Base-by-base conservation (phyloP, 495 filamentous ascomycete species). In the Astrocystis sublimbata region DNA sequence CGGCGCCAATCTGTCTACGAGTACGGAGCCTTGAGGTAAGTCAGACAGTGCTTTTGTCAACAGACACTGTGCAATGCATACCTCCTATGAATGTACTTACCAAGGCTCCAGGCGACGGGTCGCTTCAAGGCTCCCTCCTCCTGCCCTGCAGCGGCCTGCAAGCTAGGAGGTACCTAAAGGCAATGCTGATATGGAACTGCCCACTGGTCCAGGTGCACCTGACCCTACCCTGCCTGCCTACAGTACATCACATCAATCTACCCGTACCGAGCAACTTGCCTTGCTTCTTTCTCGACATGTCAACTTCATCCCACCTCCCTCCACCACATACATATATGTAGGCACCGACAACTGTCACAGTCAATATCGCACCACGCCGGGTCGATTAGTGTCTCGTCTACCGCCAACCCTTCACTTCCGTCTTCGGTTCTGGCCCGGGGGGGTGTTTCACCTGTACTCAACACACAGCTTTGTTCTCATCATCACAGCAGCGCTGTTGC, bases 131-230 rank as follows among this genome's bases (percentile, higher is more conserved):
- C 56, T 47, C 56, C 33, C 41, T 58, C 33, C 17, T 30, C 24
- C 9, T 38, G 31, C 35, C 28, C n/a, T n/a, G n/a, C n/a, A n/a
- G n/a, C n/a, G n/a, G 43, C 43, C 56, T 60, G 53, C 53, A 56
- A 12, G 45, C 9, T 38, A n/a, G n/a, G n/a, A n/a, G n/a, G n/a
- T n/a, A n/a, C n/a, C n/a, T 45, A 12, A 23, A 45, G 10, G 41
- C 41, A 21, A 9, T 9, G 36, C 36, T 38, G 36, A 8, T 38
- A 15, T 38, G 36, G 9, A 38, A 3, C 36, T 26, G 43, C 43
- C 12, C 43, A n/a, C 55, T 47, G 41, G 15, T 31, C 56, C 56
- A n/a, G n/a, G n/a, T 38, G 24, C 42, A 45, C 55, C 55, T 47
- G 42, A 58, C 55, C 56, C 57, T 58, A 38, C 41, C 24, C n/a